A percentile compares a stretch with the other conserved stretches of the same genome.
These are phyloP conservation scores for Vararia minispora DNA, from an alignment of 768 basidiomycete genomes.

Conservation along the genomic window DNA sequence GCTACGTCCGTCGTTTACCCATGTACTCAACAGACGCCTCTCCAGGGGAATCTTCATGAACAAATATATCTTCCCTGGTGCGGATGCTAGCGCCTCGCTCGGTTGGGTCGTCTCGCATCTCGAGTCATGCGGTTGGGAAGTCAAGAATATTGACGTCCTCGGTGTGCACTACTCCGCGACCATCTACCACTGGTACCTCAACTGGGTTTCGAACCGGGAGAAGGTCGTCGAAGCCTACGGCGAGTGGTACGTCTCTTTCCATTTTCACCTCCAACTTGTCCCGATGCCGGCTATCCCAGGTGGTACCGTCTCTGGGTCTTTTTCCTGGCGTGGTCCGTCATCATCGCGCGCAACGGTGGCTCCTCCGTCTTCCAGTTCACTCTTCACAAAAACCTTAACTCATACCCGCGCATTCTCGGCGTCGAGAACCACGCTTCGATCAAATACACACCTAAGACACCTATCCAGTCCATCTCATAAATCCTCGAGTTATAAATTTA, in stretches of 20 bases:
- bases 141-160: slow-evolving; percentile 92
- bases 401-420: slow-evolving; percentile 83
- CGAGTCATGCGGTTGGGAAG: slow-evolving; percentile 89
- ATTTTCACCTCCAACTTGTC: too few species aligned
- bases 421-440: slow-evolving; percentile 74
- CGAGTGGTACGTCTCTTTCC: slow-evolving; percentile 34
- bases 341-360: slow-evolving; percentile 78
- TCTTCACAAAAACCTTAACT: slow-evolving; percentile 96
- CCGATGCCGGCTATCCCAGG: slow-evolving; percentile 12
- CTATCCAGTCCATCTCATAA: slow-evolving; percentile 34
- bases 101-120: slow-evolving; percentile 88
- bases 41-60: slow-evolving; percentile 91
- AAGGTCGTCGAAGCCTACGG: slow-evolving; percentile 85
- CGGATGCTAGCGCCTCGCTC: slow-evolving; percentile 91
- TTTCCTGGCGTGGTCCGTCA: slow-evolving; percentile 92
- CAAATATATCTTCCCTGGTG: slow-evolving; percentile 98
- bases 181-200: slow-evolving; percentile 87
- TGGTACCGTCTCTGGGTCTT: slow-evolving; percentile 96
- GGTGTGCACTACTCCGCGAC: slow-evolving; percentile 97
- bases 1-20: slow-evolving; percentile 6
- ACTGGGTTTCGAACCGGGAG: slow-evolving; percentile 93
- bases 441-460: slow-evolving; percentile 47
- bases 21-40: not conserved
- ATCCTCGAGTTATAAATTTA: too few species aligned
- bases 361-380: slow-evolving; percentile 96